Conservation (phyloP, 306 rosid genomes). For the Urtica urens region DNA sequence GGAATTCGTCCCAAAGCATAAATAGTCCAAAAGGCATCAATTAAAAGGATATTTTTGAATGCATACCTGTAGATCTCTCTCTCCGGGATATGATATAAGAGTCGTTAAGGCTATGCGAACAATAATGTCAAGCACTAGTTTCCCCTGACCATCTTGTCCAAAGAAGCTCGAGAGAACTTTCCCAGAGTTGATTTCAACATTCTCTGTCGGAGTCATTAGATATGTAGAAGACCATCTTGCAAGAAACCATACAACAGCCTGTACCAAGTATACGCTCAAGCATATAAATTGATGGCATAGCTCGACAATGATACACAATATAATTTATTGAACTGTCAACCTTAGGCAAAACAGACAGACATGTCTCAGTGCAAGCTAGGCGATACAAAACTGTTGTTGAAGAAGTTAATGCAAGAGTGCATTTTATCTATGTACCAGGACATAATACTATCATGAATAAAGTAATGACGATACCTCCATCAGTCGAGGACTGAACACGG, state of each 20-base stretch:
- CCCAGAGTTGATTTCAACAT: slow-evolving; percentile 24
- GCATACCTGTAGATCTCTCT: slow-evolving; percentile 78
- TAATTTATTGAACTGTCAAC: slow-evolving; percentile 3
- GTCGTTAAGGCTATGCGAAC: slow-evolving; percentile 61
- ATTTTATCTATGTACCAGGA: no score
- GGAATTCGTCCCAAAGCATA: no score
- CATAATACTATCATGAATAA: no score
- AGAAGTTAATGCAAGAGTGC: no score
- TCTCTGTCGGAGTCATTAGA: slow-evolving; percentile 66
- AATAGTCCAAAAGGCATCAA: slow-evolving; percentile 3
- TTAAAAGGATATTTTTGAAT: slow-evolving; percentile 16
- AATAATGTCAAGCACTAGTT: slow-evolving; percentile 71
- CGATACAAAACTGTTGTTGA: no score
- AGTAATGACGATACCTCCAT: slow-evolving; percentile 72
- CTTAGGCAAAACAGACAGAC: no score
- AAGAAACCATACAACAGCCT: slow-evolving; percentile 94
- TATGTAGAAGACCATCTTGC: slow-evolving; percentile 92
- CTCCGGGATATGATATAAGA: slow-evolving; percentile 75
- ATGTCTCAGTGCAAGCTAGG: no score
- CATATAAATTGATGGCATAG: slow-evolving; percentile 4
- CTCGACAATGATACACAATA: neutral
- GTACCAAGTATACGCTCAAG: slow-evolving; percentile 25
- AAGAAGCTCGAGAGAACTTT: slow-evolving; percentile 51
- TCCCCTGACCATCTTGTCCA: slow-evolving; percentile 79
- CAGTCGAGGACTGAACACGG: slow-evolving; percentile 92